Percentiles rank a stretch among this genome's conserved stretches.
Conservation (phyloP, 305 asterid genomes). For the Solanum hybrid region DNA sequence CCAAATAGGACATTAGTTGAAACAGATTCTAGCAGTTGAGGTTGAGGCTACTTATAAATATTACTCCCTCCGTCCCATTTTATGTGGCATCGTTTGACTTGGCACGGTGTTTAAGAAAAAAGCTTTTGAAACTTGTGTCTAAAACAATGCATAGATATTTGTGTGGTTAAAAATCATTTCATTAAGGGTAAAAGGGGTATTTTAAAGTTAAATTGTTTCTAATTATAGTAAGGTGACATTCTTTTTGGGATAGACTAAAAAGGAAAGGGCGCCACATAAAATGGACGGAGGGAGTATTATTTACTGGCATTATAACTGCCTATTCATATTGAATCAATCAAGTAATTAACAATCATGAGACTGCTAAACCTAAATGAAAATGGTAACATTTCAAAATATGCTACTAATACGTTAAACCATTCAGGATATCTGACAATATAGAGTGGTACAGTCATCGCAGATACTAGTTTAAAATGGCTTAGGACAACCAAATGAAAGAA, state of each 20-base stretch:
- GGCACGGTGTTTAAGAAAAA: background rate
- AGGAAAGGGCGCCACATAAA: background rate
- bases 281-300: background rate
- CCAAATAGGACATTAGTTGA: background rate
- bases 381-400: background rate
- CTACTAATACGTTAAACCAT: background rate
- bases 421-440: background rate
- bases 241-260: background rate
- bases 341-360: background rate
- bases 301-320: background rate
- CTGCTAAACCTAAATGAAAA: background rate
- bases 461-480: background rate
- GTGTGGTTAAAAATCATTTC: background rate
- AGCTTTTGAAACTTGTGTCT: background rate
- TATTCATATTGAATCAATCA: background rate
- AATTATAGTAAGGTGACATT: background rate
- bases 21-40: background rate
- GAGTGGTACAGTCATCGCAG: background rate
- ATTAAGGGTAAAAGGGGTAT: background rate
- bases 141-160: background rate
- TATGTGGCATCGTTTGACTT: background rate
- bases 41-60: background rate
- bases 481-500: background rate
- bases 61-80: background rate
- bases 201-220: background rate